Evolutionary conservation across 163 green algal species (phyloP).

Genomic region (Chlorella variabilis): DNA sequence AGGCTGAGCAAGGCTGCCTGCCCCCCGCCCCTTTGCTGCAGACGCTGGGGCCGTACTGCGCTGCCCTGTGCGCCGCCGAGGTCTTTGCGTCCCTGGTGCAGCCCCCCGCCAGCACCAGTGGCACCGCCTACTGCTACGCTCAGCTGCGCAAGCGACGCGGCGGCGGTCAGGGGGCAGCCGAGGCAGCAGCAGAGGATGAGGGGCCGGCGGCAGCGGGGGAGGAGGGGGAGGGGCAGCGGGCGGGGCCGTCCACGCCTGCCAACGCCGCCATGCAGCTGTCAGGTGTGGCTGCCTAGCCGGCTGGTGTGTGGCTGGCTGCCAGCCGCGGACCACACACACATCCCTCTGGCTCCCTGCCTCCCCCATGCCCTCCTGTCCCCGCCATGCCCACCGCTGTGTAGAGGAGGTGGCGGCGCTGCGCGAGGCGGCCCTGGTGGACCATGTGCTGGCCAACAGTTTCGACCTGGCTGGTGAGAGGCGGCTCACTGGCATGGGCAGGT

Average conservation of each 20-base stretch:
- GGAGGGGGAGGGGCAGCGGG: background rate
- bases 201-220: background rate
- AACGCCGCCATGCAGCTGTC: background rate
- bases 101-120: background rate
- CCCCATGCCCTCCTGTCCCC: too few species aligned
- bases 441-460: conserved; percentile 7
- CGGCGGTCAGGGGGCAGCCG: background rate
- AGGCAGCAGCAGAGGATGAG: background rate
- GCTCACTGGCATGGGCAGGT: background rate
- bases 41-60: conserved; percentile 46
- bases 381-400: background rate
- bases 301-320: background rate
- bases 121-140: background rate
- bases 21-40: conserved; percentile 13
- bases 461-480: conserved; percentile 9
- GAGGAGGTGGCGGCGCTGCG: background rate
- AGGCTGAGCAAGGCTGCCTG: too few species aligned
- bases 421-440: conserved; percentile 14
- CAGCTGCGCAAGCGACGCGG: background rate
- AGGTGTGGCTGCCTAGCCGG: background rate
- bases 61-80: conserved; percentile 27
- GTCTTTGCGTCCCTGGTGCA: conserved; percentile 26
- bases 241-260: too few species aligned
- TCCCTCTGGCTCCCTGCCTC: too few species aligned
- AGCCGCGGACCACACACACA: background rate